These are phyloP conservation scores for Rheum nobile DNA, from an alignment of 148 eudicot species.

Conservation along the genomic window DNA sequence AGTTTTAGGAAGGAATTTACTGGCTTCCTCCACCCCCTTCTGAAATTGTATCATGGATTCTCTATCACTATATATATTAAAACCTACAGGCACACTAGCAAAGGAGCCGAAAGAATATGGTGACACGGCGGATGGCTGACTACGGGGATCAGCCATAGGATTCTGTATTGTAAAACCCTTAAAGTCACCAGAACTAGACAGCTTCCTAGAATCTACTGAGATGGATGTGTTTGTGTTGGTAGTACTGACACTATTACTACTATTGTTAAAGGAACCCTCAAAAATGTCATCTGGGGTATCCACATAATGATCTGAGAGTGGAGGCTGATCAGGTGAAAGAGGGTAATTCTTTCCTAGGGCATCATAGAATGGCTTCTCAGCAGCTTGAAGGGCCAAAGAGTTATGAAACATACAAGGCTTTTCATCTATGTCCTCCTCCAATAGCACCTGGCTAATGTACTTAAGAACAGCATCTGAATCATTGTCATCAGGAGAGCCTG, in stretches of 20 bases:
- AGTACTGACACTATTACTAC: background rate
- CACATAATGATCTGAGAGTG: background rate
- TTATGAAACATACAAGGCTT: conserved; percentile 8
- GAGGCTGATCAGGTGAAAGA: conserved; percentile 8
- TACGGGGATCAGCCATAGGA: background rate
- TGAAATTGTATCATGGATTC: conserved; percentile 38
- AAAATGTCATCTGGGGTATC: background rate
- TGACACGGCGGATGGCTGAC: background rate
- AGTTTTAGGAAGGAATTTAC: conserved; percentile 29
- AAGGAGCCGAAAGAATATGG: background rate
- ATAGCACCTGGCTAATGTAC: conserved; percentile 9
- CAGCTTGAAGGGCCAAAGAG: conserved; percentile 7
- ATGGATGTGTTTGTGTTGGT: background rate
- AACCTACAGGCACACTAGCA: conserved; percentile 6
- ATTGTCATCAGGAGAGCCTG: conserved; percentile 4
- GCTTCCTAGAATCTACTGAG: background rate
- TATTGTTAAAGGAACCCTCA: background rate
- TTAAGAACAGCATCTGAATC: conserved; percentile 3
- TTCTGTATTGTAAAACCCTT: background rate
- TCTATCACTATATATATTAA: conserved; percentile 23
- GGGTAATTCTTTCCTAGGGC: conserved; percentile 5
- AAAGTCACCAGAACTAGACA: no score
- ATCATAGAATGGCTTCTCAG: conserved; percentile 9
- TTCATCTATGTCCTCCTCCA: conserved; percentile 5
- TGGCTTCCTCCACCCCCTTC: conserved; percentile 43